A percentile compares a stretch with the other conserved stretches of the same genome.
Conservation (phyloP, 306 rosid species). For the Oemleria cerasiformis region DNA sequence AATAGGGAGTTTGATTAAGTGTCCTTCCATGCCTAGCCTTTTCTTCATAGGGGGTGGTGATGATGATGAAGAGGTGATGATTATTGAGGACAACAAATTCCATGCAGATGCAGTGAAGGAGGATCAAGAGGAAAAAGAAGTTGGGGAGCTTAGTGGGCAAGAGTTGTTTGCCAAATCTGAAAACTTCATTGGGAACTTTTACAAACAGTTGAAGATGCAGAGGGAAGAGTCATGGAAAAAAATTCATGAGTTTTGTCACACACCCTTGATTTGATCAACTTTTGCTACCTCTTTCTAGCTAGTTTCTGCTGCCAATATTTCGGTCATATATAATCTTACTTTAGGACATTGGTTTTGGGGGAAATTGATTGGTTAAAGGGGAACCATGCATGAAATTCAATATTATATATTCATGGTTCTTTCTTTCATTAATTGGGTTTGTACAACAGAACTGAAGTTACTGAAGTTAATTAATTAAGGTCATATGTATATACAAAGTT, state of each 20-base stretch:
- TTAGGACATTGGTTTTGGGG: conserved; percentile 17
- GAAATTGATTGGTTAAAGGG: conserved; percentile 1
- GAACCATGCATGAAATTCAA: too few relatives aligned
- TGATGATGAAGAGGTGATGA: conserved; percentile 8
- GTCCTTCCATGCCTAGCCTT: conserved; percentile 61
- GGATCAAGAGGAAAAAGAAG: conserved; percentile 20
- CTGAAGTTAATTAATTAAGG: too few relatives aligned
- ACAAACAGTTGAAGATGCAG: conserved; percentile 78
- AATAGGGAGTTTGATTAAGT: conserved; percentile 38
- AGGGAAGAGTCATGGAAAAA: conserved; percentile 62
- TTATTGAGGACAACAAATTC: conserved; percentile 18
- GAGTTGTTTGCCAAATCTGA: conserved; percentile 76
- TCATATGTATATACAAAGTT: too few relatives aligned
- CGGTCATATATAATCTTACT: background rate
- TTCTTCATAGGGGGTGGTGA: conserved; percentile 55
- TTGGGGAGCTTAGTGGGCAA: conserved; percentile 44
- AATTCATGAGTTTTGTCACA: conserved; percentile 45
- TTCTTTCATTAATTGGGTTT: too few relatives aligned
- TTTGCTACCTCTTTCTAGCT: background rate
- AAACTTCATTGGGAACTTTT: conserved; percentile 74
- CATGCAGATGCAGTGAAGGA: conserved; percentile 7
- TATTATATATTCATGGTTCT: too few relatives aligned
- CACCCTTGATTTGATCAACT: conserved; percentile 29
- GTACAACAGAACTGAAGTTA: too few relatives aligned
- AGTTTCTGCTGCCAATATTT: too few relatives aligned